These are phyloP conservation scores for Fagopyrum esculentum DNA, from an alignment of 148 eudicot species.

Conservation along the genomic window DNA sequence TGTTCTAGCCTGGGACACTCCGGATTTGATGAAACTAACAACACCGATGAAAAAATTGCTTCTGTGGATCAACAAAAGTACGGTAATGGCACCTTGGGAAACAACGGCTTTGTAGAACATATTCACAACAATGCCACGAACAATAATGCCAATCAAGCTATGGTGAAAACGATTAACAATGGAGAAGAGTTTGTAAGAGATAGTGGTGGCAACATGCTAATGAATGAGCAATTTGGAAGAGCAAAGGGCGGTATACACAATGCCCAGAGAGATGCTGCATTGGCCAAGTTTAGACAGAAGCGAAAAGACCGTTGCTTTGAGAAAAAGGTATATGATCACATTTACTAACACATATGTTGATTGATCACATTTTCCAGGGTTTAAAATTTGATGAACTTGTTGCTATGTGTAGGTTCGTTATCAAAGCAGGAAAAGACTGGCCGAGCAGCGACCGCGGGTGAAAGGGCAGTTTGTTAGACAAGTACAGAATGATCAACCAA, in stretches of 20 bases:
- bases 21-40: slow-evolving; percentile 16
- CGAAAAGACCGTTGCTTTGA: slow-evolving; percentile 44
- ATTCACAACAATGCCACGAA: slow-evolving; percentile 22
- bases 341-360: neutral
- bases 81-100: slow-evolving; percentile 18
- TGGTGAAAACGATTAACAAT: neutral
- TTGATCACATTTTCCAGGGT: neutral
- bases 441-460: slow-evolving; percentile 55
- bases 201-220: slow-evolving; percentile 18
- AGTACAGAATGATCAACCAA: slow-evolving; percentile 16
- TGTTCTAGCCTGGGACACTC: slow-evolving; percentile 18
- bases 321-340: slow-evolving; percentile 35
- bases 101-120: slow-evolving; percentile 16
- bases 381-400: neutral
- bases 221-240: slow-evolving; percentile 20
- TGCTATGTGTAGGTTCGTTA: slow-evolving; percentile 39
- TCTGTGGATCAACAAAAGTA: slow-evolving; percentile 14
- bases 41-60: slow-evolving; percentile 12
- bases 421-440: slow-evolving; percentile 55
- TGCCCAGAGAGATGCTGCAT: slow-evolving; percentile 44
- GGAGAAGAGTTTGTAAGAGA: slow-evolving; percentile 22
- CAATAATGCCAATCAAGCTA: slow-evolving; percentile 17
- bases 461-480: slow-evolving; percentile 68
- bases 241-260: slow-evolving; percentile 21
- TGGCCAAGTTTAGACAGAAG: slow-evolving; percentile 38